Conservation (phyloP, 2,329 filamentous ascomycete genomes). For the Aspergillus luchuensis region DNA sequence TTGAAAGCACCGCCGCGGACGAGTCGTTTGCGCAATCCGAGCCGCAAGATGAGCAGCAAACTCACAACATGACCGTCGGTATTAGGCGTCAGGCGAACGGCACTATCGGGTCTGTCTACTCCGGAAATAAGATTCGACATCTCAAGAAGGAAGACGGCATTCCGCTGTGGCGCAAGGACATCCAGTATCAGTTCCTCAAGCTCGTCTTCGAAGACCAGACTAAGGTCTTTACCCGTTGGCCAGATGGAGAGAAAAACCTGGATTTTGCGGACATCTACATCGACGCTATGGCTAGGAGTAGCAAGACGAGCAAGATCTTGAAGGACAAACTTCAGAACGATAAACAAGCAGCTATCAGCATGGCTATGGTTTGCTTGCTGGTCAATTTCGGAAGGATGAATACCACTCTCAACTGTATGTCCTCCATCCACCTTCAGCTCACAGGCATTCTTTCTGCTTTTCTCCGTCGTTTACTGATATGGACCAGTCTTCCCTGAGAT, state of each 20-base stretch:
- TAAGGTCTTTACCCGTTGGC: conserved; percentile 85
- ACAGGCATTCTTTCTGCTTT: background rate
- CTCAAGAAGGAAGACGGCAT: conserved; percentile 69
- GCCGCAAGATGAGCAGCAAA: conserved; percentile 38
- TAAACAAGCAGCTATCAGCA: conserved; percentile 87
- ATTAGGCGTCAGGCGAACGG: conserved; percentile 65
- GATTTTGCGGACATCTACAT: conserved; percentile 95
- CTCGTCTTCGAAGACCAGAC: conserved; percentile 64
- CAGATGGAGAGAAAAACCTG: conserved; percentile 72
- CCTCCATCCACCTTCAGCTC: conserved; percentile 5
- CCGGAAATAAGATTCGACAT: conserved; percentile 67
- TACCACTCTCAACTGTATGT: conserved; percentile 91
- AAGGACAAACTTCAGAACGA: conserved; percentile 95
- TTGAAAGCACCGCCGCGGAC: conserved; percentile 36
- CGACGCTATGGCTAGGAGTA: conserved; percentile 97
- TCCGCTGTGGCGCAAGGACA: conserved; percentile 67
- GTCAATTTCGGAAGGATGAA: conserved; percentile 99
- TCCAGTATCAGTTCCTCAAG: conserved; percentile 66
- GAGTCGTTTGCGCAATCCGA: conserved; percentile 42
- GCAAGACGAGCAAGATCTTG: conserved; percentile 97
- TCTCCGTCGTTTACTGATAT: conserved; percentile 6
- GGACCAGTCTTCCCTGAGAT: conserved; percentile 92
- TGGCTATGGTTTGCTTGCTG: conserved; percentile 98
- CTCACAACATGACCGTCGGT: conserved; percentile 47
- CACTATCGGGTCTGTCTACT: conserved; percentile 67